phyloP scores from a whole-genome alignment of 2,329 filamentous ascomycete genomes.

The Alternaria longipes region DNA sequence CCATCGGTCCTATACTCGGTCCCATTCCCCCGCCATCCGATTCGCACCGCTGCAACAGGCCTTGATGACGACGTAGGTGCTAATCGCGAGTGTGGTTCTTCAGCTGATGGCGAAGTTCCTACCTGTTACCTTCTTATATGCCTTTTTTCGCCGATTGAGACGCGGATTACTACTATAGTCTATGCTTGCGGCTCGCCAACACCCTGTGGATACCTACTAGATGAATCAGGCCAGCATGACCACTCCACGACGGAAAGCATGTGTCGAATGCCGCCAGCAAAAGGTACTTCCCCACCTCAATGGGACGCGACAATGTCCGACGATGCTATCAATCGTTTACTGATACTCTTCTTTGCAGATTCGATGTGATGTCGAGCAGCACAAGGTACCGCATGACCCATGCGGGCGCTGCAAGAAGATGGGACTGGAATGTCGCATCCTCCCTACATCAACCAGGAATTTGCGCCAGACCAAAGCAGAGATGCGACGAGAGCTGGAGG shows the following conservation, averaged over 20 bases:
- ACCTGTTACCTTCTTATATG: slow-evolving; percentile 31
- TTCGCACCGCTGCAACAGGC: slow-evolving; percentile 36
- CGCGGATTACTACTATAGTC: slow-evolving; percentile 24
- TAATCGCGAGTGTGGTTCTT: slow-evolving; percentile 31
- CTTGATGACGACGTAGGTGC: slow-evolving; percentile 47
- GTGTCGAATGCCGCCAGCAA: slow-evolving; percentile 51
- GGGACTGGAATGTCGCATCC: slow-evolving; percentile 47
- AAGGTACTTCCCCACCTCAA: slow-evolving; percentile 38
- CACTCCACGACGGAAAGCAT: slow-evolving; percentile 48
- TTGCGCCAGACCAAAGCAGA: slow-evolving; percentile 51
- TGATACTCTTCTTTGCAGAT: slow-evolving; percentile 41
- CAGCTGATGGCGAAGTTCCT: slow-evolving; percentile 29
- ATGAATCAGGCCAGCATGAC: slow-evolving; percentile 40
- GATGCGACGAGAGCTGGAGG: slow-evolving; percentile 50
- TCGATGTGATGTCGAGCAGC: slow-evolving; percentile 51
- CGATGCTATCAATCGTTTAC: slow-evolving; percentile 10
- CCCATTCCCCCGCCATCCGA: slow-evolving; percentile 45
- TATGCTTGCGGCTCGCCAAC: slow-evolving; percentile 30
- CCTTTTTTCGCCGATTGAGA: slow-evolving; percentile 41
- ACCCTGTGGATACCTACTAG: slow-evolving; percentile 33
- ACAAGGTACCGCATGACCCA: slow-evolving; percentile 49
- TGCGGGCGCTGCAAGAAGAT: slow-evolving; percentile 50
- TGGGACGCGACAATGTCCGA: slow-evolving; percentile 6
- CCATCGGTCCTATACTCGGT: slow-evolving; percentile 42
- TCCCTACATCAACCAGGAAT: slow-evolving; percentile 50